Evolutionary conservation across 148 eudicot species (phyloP).

Genomic region (Camellia lanceoleosa): DNA sequence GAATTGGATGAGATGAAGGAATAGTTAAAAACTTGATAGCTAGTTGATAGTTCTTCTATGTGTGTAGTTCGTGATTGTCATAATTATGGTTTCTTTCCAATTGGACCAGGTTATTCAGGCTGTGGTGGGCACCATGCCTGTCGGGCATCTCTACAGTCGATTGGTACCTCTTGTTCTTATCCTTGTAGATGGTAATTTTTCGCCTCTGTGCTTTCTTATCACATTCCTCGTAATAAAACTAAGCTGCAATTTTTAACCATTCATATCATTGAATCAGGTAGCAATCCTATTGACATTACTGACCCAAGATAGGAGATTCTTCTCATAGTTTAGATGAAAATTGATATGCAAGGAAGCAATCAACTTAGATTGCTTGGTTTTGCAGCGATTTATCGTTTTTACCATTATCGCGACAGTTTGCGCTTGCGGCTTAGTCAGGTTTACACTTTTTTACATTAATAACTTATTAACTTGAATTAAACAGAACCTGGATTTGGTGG

Average conservation of each 20-base stretch:
- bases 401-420: slow-evolving; percentile 56
- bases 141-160: slow-evolving; percentile 79
- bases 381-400: slow-evolving; percentile 79
- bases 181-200: slow-evolving; percentile 78
- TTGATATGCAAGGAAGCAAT: slow-evolving; percentile 33
- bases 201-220: not conserved
- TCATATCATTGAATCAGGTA: slow-evolving; percentile 50
- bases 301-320: slow-evolving; percentile 86
- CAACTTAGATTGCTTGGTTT: slow-evolving; percentile 60
- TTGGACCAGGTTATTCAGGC: slow-evolving; percentile 58
- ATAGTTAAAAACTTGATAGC: too few relatives aligned
- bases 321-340: slow-evolving; percentile 47
- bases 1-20: too few relatives aligned
- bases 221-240: not conserved
- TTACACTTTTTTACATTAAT: slow-evolving; percentile 8
- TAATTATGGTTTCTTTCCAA: not conserved
- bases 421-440: slow-evolving; percentile 90
- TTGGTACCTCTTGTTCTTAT: slow-evolving; percentile 92
- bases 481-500: not conserved
- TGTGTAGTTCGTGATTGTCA: not conserved
- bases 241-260: not conserved
- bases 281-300: slow-evolving; percentile 84
- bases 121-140: slow-evolving; percentile 43
- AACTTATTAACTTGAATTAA: not conserved
- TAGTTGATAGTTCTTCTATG: too few relatives aligned